Conservation (phyloP, 2,329 filamentous ascomycete genomes). For the Fusarium sarcochroum region DNA sequence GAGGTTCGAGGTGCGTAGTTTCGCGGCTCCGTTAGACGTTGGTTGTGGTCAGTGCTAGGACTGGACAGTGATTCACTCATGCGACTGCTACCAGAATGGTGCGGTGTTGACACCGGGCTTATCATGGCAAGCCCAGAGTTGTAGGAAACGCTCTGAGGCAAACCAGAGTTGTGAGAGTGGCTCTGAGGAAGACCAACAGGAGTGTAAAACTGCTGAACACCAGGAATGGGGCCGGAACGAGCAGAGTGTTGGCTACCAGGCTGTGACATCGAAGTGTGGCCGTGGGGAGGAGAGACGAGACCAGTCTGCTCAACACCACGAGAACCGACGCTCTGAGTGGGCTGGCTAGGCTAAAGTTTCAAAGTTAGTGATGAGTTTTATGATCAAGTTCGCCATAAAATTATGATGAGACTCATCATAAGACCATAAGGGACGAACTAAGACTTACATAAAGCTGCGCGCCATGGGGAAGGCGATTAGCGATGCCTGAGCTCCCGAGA, state of each 20-base stretch:
- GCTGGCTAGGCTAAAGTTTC: conserved; percentile 4
- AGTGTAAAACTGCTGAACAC: conserved; percentile 29
- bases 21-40: conserved; percentile 57
- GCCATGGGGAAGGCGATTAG: conserved; percentile 17
- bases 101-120: conserved; percentile 40
- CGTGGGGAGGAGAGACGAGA: conserved; percentile 19
- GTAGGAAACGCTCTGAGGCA: conserved; percentile 37
- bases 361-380: conserved; percentile 15
- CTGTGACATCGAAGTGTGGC: conserved; percentile 11
- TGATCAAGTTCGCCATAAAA: background rate
- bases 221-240: conserved; percentile 6
- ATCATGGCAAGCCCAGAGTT: conserved; percentile 24
- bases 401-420: background rate
- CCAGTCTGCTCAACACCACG: background rate
- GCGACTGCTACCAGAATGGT: conserved; percentile 14
- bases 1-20: conserved; percentile 58
- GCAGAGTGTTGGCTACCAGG: conserved; percentile 3
- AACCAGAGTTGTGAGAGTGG: conserved; percentile 12
- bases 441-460: conserved; percentile 30
- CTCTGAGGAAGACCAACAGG: conserved; percentile 17
- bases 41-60: conserved; percentile 24
- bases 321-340: background rate
- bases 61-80: conserved; percentile 15
- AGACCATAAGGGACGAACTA: background rate
- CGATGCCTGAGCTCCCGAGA: conserved; percentile 12